A percentile compares a stretch with the other conserved stretches of the same genome.
Conservation (phyloP, 2,329 filamentous ascomycete species). For the Diaporthe australafricana region DNA sequence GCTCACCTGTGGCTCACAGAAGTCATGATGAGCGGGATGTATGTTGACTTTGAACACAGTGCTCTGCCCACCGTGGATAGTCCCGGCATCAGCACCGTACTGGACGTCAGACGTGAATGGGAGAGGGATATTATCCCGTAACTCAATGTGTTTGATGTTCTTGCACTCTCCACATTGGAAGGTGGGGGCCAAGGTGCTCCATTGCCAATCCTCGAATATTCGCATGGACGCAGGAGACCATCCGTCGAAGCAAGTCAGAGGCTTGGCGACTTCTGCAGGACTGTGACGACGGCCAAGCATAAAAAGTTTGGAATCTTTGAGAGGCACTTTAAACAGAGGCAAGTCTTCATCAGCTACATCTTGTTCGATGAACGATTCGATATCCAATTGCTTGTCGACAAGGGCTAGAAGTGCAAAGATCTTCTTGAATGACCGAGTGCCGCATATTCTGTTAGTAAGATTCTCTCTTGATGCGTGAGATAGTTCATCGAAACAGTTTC, state of each 20-base stretch:
- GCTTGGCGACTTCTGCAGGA: neutral
- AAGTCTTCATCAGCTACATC: conserved; percentile 22
- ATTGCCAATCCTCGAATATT: conserved; percentile 36
- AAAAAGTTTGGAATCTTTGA: neutral
- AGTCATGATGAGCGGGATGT: conserved; percentile 38
- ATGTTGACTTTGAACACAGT: conserved; percentile 34
- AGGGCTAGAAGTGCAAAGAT: neutral
- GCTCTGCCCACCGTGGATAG: conserved; percentile 29
- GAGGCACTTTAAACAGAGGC: conserved; percentile 4
- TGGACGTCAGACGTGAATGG: conserved; percentile 27
- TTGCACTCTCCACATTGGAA: conserved; percentile 19
- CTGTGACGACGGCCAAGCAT: neutral
- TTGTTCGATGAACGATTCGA: neutral
- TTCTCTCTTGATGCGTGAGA: neutral
- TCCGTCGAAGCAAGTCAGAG: conserved; percentile 12
- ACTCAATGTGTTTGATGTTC: conserved; percentile 11
- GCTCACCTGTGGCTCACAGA: conserved; percentile 3
- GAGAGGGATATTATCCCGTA: conserved; percentile 8
- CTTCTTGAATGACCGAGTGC: neutral
- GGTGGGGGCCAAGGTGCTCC: conserved; percentile 33
- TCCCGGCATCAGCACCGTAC: neutral
- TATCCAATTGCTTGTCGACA: neutral
- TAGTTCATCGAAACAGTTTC: neutral
- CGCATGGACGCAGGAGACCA: conserved; percentile 18
- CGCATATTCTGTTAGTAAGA: neutral